These are phyloP conservation scores for Harringtonia aguacate DNA, from an alignment of 2,329 filamentous ascomycete genomes.

Conservation along the genomic window DNA sequence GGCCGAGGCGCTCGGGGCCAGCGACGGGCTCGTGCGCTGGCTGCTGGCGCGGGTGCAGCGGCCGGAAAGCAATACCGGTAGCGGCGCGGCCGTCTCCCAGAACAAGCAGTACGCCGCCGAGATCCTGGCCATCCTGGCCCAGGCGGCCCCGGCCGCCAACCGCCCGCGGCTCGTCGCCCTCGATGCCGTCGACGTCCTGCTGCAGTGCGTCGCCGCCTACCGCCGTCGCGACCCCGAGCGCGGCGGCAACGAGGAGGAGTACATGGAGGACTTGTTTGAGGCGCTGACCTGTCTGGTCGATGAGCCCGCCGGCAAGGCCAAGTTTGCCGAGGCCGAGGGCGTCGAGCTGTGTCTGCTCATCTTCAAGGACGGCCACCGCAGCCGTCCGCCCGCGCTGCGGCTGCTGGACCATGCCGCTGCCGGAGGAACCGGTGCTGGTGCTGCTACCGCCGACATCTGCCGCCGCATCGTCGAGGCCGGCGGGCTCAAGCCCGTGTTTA, in stretches of 20 bases:
- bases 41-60: constrained; percentile 63
- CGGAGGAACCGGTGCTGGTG: constrained; percentile 34
- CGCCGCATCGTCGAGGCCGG: constrained; percentile 69
- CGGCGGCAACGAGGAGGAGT: constrained; percentile 86
- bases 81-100: constrained; percentile 48
- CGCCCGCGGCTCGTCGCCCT: constrained; percentile 49
- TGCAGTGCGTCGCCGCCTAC: constrained; percentile 78
- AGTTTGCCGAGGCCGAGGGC: constrained; percentile 83
- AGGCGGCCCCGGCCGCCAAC: constrained; percentile 60
- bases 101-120: constrained; percentile 96
- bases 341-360: constrained; percentile 87
- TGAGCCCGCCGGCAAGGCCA: constrained; percentile 57
- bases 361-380: constrained; percentile 71
- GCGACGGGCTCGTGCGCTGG: constrained; percentile 61
- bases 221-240: constrained; percentile 76
- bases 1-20: constrained; percentile 60
- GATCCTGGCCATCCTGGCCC: constrained; percentile 78
- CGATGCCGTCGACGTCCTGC: constrained; percentile 66
- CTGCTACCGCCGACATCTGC: constrained; percentile 44
- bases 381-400: constrained; percentile 58
- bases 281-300: constrained; percentile 72
- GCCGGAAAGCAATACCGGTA: constrained; percentile 37
- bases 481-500: constrained; percentile 76
- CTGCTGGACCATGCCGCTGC: constrained; percentile 75
- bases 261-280: constrained; percentile 89